phyloP scores from a whole-genome alignment of 108 stramenopile species.

The Skeletonema grethae region DNA sequence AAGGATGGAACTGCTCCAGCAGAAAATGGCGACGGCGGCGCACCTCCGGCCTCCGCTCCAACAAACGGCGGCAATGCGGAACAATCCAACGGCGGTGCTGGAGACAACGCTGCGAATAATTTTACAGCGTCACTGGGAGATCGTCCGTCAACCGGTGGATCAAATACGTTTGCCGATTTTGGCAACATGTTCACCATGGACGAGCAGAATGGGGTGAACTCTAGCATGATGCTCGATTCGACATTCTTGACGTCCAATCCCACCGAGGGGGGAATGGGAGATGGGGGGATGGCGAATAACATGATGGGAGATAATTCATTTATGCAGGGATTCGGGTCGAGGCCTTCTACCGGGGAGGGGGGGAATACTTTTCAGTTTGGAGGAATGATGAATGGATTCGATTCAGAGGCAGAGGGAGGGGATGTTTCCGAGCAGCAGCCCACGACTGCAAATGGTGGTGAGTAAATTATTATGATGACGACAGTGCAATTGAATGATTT shows the following conservation, averaged over 20 bases:
- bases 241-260: neutral
- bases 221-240: slow-evolving; percentile 2
- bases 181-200: slow-evolving; percentile 7
- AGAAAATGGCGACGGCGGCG: slow-evolving; percentile 3
- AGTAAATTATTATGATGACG: neutral
- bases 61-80: neutral
- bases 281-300: neutral
- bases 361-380: slow-evolving; percentile 6
- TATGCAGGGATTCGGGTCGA: neutral
- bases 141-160: neutral
- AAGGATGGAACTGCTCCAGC: neutral
- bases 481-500: neutral
- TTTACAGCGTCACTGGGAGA: neutral
- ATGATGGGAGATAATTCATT: neutral
- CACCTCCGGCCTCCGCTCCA: neutral
- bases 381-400: neutral
- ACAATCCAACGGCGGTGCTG: neutral
- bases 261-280: slow-evolving; percentile 4
- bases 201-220: neutral
- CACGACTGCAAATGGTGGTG: slow-evolving; percentile 8
- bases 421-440: neutral
- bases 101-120: neutral
- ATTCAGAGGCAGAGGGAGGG: slow-evolving; percentile 1
- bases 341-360: slow-evolving; percentile 3
- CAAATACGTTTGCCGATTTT: neutral